Percentiles rank a stretch among this genome's conserved stretches.
Evolutionary conservation across 108 stramenopile genomes (phyloP).

Genomic region (Nannochloropsis salina): DNA sequence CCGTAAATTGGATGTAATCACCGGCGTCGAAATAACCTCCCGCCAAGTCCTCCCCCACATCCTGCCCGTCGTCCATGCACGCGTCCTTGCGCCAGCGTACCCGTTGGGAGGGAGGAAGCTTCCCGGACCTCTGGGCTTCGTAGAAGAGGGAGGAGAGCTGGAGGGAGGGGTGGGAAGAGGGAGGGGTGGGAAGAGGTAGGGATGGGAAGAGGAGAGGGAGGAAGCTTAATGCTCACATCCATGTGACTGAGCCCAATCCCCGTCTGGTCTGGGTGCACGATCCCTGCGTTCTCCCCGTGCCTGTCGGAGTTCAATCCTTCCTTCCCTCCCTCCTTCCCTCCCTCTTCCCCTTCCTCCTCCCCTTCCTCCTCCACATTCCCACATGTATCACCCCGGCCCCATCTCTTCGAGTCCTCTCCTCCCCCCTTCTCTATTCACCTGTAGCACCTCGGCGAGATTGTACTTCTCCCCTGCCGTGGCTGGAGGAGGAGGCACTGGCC

Average conservation of each 20-base stretch:
- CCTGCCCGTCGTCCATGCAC: neutral
- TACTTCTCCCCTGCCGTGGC: neutral
- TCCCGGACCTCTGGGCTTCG: neutral
- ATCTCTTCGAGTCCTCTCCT: neutral
- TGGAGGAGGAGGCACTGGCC: neutral
- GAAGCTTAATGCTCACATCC: neutral
- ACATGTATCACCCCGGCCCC: neutral
- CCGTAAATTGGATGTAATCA: neutral
- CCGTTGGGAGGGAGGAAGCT: neutral
- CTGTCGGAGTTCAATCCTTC: neutral
- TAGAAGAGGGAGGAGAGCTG: conserved; percentile 8
- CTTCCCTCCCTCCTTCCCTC: neutral
- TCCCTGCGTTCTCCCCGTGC: neutral
- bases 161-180: neutral
- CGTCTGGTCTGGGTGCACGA: neutral
- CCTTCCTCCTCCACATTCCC: neutral
- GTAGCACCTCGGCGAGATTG: neutral
- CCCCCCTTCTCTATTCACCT: neutral
- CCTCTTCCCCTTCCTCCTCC: neutral
- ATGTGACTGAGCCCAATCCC: too few relatives aligned
- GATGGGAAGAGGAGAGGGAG: neutral
- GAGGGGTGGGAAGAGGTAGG: neutral
- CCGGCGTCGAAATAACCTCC: conserved; percentile 15
- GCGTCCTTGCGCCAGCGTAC: neutral
- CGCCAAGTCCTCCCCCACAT: neutral